A percentile compares a stretch with the other conserved stretches of the same genome.
These are phyloP conservation scores for Termitomyces sp. DNA, from an alignment of 768 basidiomycete species.

Conservation along the genomic window DNA sequence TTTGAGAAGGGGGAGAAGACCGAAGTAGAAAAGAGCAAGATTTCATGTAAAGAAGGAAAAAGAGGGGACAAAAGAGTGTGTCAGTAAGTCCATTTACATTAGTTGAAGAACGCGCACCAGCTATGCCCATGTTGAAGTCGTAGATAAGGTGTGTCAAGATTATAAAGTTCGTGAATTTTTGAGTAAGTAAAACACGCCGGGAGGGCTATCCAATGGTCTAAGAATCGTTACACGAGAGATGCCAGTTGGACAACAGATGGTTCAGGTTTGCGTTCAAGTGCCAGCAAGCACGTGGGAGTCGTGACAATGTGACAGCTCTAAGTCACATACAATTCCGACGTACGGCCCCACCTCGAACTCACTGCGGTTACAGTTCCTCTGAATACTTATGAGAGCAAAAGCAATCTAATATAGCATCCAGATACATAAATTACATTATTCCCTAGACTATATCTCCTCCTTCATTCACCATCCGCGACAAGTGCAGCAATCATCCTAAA, in stretches of 20 bases:
- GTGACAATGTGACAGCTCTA: constrained; percentile 7
- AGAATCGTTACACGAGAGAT: constrained; percentile 2
- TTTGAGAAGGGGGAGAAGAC: not conserved
- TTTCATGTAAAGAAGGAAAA: constrained; percentile 1
- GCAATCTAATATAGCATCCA: constrained; percentile 2
- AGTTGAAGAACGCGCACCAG: constrained; percentile 29
- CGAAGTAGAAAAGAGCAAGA: not conserved
- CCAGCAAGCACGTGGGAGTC: constrained; percentile 11
- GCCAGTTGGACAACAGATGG: constrained; percentile 5
- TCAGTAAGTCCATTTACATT: constrained; percentile 11
- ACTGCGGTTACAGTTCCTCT: too few species aligned
- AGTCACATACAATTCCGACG: too few species aligned
- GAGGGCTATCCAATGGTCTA: not conserved
- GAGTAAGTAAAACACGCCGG: not conserved
- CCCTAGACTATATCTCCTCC: not conserved
- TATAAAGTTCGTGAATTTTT: constrained; percentile 1
- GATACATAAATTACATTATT: constrained; percentile 7
- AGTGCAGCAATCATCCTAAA: constrained; percentile 80
- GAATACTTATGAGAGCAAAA: not conserved
- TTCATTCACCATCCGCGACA: constrained; percentile 69
- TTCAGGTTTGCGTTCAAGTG: constrained; percentile 14
- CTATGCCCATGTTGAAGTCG: constrained; percentile 35
- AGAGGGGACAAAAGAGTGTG: constrained; percentile 3
- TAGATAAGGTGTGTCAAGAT: constrained; percentile 13
- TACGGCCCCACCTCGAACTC: too few species aligned